Conservation (phyloP, 805 yeast species). For the Candida dendrica region DNA sequence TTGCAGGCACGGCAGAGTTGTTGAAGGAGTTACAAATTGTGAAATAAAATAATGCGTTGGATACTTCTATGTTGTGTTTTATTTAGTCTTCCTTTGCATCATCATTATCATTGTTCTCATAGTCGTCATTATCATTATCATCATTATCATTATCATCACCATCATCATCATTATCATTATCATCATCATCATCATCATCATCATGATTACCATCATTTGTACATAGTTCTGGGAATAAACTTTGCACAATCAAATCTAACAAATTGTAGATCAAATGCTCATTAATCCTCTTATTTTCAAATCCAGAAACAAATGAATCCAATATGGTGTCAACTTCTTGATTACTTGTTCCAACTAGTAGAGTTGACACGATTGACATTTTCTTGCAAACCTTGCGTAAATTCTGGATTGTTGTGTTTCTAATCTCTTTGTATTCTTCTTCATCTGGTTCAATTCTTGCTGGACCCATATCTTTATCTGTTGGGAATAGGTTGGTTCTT, state of each 20-base stretch:
- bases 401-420: slow-evolving; percentile 18
- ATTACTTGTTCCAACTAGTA: slow-evolving; percentile 18
- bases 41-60: background rate
- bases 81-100: no score
- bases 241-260: slow-evolving; percentile 33
- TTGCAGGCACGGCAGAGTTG: background rate
- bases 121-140: no score
- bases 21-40: background rate
- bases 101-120: no score
- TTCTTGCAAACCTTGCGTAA: slow-evolving; percentile 17
- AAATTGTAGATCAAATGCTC: slow-evolving; percentile 34
- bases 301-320: slow-evolving; percentile 26
- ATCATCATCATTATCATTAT: no score
- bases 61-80: no score
- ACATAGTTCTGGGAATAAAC: slow-evolving; percentile 31
- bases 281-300: slow-evolving; percentile 32
- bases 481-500: slow-evolving; percentile 37
- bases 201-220: background rate
- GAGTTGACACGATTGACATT: slow-evolving; percentile 9
- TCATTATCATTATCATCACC: no score
- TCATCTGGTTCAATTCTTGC: slow-evolving; percentile 34
- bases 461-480: slow-evolving; percentile 44
- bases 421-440: slow-evolving; percentile 28
- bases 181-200: no score
- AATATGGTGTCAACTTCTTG: slow-evolving; percentile 16